A percentile compares a stretch with the other conserved stretches of the same genome.
Conservation (phyloP, 116 monocot genomes). For the Zostera marina region DNA sequence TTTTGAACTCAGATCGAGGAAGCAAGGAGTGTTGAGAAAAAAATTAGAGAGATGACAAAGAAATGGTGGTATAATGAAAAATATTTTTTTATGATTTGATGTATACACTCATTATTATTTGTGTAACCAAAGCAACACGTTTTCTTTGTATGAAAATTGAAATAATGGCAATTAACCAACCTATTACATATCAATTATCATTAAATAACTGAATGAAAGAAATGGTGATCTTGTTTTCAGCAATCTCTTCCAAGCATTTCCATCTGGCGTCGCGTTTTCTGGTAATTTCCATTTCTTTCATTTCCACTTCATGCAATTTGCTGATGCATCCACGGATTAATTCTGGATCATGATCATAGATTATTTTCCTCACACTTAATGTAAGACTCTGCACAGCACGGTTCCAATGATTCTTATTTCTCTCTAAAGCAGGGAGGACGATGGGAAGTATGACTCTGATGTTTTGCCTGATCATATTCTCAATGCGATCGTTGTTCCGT, state of each 20-base stretch:
- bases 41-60: constrained; percentile 5
- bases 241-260: constrained; percentile 57
- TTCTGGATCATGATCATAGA: constrained; percentile 68
- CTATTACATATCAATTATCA: too few species aligned
- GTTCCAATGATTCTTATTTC: constrained; percentile 43
- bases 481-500: constrained; percentile 93
- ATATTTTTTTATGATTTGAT: not conserved
- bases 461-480: constrained; percentile 63
- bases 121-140: too few species aligned
- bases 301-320: constrained; percentile 37
- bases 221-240: constrained; percentile 4
- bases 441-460: constrained; percentile 57
- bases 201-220: too few species aligned
- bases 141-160: too few species aligned
- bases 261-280: constrained; percentile 43
- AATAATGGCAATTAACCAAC: too few species aligned
- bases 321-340: constrained; percentile 60
- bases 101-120: not conserved
- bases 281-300: constrained; percentile 26
- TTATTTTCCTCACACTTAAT: constrained; percentile 66
- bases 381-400: constrained; percentile 39
- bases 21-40: constrained; percentile 6
- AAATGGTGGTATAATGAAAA: not conserved
- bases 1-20: not conserved
- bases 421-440: constrained; percentile 67